A percentile compares a stretch with the other conserved stretches of the same genome.
Conservation (phyloP, 2,329 filamentous ascomycete genomes). For the Amphichorda felina region DNA sequence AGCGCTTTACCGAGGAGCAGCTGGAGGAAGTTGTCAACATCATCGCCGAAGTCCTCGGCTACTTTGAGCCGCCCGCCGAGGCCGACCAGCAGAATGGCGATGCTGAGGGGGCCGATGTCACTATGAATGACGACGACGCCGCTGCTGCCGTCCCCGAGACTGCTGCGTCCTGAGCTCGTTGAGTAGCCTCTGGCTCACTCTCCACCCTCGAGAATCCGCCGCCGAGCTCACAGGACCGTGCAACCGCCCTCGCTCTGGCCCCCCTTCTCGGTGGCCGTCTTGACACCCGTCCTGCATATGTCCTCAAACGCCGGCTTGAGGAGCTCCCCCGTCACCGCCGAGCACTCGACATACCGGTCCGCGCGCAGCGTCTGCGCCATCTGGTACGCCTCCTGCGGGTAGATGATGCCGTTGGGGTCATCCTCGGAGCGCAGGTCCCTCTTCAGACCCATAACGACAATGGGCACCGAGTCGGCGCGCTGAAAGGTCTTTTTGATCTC, state of each 20-base stretch:
- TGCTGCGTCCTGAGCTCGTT: slow-evolving; percentile 1
- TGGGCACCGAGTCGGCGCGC: slow-evolving; percentile 34
- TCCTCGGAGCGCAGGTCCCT: slow-evolving; percentile 44
- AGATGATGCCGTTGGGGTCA: slow-evolving; percentile 48
- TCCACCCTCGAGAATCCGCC: not conserved
- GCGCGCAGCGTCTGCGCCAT: slow-evolving; percentile 45
- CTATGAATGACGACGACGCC: slow-evolving; percentile 21
- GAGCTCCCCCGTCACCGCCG: slow-evolving; percentile 47
- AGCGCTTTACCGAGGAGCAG: slow-evolving; percentile 46
- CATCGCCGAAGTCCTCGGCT: slow-evolving; percentile 45
- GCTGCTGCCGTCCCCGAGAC: not conserved
- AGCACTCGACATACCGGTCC: slow-evolving; percentile 54
- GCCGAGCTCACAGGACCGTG: slow-evolving; percentile 27
- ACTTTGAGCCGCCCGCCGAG: slow-evolving; percentile 24
- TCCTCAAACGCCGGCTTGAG: slow-evolving; percentile 47
- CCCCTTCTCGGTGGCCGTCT: slow-evolving; percentile 30
- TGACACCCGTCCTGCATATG: slow-evolving; percentile 42
- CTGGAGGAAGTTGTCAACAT: slow-evolving; percentile 45
- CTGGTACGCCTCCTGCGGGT: slow-evolving; percentile 48
- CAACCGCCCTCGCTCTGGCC: slow-evolving; percentile 46
- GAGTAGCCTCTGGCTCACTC: not conserved
- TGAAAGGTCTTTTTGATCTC: slow-evolving; percentile 37
- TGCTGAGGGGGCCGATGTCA: slow-evolving; percentile 18
- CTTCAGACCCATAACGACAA: slow-evolving; percentile 48
- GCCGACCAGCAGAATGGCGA: slow-evolving; percentile 12